Conservation (phyloP, 768 basidiomycete genomes). For the Naganishia antarctica region DNA sequence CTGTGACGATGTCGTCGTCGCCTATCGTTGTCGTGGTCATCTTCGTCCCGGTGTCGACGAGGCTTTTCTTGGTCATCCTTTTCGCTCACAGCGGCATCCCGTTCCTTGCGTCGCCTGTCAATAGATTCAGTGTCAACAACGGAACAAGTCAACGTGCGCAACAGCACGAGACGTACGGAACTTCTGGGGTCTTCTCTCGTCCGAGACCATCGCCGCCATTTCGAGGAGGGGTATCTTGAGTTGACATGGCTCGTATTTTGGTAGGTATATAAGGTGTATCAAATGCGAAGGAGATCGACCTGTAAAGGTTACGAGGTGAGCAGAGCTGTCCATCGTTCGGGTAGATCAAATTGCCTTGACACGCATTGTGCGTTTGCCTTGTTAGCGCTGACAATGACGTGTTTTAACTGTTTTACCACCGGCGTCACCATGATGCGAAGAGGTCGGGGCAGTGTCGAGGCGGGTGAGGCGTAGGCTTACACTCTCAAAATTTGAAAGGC, state of each 20-base stretch:
- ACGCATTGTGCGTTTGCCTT: too few relatives aligned
- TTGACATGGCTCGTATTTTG: slow-evolving; percentile 19
- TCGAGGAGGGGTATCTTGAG: slow-evolving; percentile 24
- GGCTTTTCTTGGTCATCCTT: slow-evolving; percentile 35
- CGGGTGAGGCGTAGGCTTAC: too few relatives aligned
- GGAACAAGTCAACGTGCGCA: slow-evolving; percentile 18
- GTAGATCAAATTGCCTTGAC: too few relatives aligned
- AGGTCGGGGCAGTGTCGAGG: too few relatives aligned
- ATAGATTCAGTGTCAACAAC: slow-evolving; percentile 30
- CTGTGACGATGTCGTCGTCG: slow-evolving; percentile 25
- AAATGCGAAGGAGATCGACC: too few relatives aligned
- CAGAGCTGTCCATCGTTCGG: too few relatives aligned
- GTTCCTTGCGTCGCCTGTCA: slow-evolving; percentile 54
- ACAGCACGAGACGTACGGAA: slow-evolving; percentile 19
- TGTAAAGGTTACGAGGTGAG: too few relatives aligned
- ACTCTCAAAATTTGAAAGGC: too few relatives aligned
- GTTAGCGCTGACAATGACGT: too few relatives aligned
- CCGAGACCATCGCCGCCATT: slow-evolving; percentile 17
- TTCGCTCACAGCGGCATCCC: slow-evolving; percentile 43
- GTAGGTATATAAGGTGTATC: too few relatives aligned
- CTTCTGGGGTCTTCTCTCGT: slow-evolving; percentile 26
- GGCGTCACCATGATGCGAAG: too few relatives aligned
- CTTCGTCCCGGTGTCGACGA: slow-evolving; percentile 56
- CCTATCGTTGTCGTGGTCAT: slow-evolving; percentile 53
- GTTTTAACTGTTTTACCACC: too few relatives aligned